Base-by-base conservation (phyloP, 176 grass and related monocot species). In the Puccinellia tenuiflora region DNA sequence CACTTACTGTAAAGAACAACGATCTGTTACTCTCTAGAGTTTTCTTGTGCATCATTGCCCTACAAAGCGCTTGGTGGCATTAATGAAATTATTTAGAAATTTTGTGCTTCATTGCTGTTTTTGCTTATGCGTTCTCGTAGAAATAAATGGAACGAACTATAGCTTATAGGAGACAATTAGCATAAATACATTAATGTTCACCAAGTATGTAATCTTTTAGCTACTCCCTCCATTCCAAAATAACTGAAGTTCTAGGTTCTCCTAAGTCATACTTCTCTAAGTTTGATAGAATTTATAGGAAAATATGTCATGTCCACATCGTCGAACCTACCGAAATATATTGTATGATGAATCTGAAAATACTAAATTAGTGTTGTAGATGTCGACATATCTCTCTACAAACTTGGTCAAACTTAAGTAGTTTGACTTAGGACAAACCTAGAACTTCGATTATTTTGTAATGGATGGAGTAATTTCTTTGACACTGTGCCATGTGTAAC, bases 141-240 rank as follows among this genome's bases (percentile, higher is more conserved):
- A 79, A 50, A 66, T 34, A 66, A 47, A 66, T 24, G 30, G 21
- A 46, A 79, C 7, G 1, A 48, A 79, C 76, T 64, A 22, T n/a
- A n/a, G n/a, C n/a, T n/a, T n/a, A n/a, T 12, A 63, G 20, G 1
- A 31, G 8, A 55, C 4, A 85, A 85, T 57, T 15, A 77, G 35
- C 50, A 76, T 56, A 46, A 29, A 77, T 55, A 16, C 48, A 51
- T 68, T 84, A 68, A 29, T 38, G 9, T 84, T 68, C 37, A 68
- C 34, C 34, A 40, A 67, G 6, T 35, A 68, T 78, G 6, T 68
- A 54, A 51, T 77, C 37, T 77, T 73, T 25, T 56, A 54, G 21
- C 46, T 43, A 68, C 46, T 48, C 46, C 46, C 5, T 48, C 46
- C 8, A 43, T 43, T 11, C 6, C 4, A 34, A 34, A 34, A 34